A percentile compares a stretch with the other conserved stretches of the same genome.
These are phyloP conservation scores for Breynia disticha DNA, from an alignment of 441 rosid genomes.

Conservation along the genomic window DNA sequence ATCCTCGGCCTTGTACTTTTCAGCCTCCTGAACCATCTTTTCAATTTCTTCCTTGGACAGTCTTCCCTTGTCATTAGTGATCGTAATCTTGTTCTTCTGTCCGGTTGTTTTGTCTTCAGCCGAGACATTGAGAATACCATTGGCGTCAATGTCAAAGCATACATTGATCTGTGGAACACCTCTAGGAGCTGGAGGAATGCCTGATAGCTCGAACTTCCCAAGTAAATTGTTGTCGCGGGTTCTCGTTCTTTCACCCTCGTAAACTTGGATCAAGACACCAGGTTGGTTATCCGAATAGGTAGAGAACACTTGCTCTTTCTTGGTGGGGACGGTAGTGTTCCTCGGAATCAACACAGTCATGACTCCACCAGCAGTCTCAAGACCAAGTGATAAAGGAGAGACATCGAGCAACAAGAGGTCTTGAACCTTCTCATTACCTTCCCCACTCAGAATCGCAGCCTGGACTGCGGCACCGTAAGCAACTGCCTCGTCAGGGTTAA, in stretches of 20 bases:
- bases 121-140: constrained; percentile 55
- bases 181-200: constrained; percentile 56
- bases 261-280: constrained; percentile 58
- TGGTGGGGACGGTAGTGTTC: constrained; percentile 52
- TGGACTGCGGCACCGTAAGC: constrained; percentile 65
- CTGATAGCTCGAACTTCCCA: constrained; percentile 56
- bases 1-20: constrained; percentile 51
- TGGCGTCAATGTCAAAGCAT: constrained; percentile 58
- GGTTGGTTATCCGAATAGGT: constrained; percentile 60
- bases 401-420: constrained; percentile 52
- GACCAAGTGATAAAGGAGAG: constrained; percentile 38
- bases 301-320: constrained; percentile 49
- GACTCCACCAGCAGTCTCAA: constrained; percentile 41
- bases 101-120: constrained; percentile 66
- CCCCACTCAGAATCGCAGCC: constrained; percentile 49
- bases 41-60: constrained; percentile 48
- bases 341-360: constrained; percentile 50
- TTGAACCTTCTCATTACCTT: constrained; percentile 58
- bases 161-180: constrained; percentile 61
- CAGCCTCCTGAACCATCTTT: constrained; percentile 63
- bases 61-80: constrained; percentile 61
- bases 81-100: constrained; percentile 62
- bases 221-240: constrained; percentile 51
- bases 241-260: constrained; percentile 52
- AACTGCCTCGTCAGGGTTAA: constrained; percentile 56